Base-by-base conservation (phyloP, 2,329 filamentous ascomycete genomes). In the Neofusicoccum sp. region DNA sequence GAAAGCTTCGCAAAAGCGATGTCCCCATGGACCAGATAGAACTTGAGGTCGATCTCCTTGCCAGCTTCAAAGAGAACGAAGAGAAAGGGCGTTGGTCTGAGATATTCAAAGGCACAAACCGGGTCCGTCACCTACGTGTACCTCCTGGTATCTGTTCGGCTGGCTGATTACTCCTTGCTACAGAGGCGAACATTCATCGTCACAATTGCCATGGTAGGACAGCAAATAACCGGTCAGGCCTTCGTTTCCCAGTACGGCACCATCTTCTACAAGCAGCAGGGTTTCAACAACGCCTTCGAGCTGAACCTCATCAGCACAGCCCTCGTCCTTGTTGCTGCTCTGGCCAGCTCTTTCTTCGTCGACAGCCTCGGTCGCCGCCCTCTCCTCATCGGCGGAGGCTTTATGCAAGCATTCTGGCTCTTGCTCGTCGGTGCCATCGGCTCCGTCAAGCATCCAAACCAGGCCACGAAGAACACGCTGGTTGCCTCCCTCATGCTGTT, bases 401-500 rank as follows among this genome's bases (percentile, higher is more conserved):
- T 38, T 14, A 71, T 75, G 1, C 64, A 79, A 6, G 80, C 83
- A 70, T 79, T 78, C 64, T 66, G 78, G 20, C 76, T 76, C 1
- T 81, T 82, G 61, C 72, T 87, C 16, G 81, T 86, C 3, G 83
- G 81, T 1, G 72, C 78, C 8, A 86, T 77, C 68, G 77, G 75
- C 9, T 66, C 77, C 24, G 72, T 81, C 61, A 85, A 82, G 82
- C 67, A 76, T 0, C 68, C 73, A 2, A 81, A 86, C 65, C 70
- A 75, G 3, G 70, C 75, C 0, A 77, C 80, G 62, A 84, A 84
- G 6, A 85, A 82, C 82, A 74, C 75, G n/a, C 79, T 76, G n/a
- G 80, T 86, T 1, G 81, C 82, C 0, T 82, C 86, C 64, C 74
- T 86, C 14, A 77, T 87, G 47, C 78, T 87, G 43, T 88, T 87